Conservation (phyloP, 257 asterid genomes). For the Scutellaria minor region DNA sequence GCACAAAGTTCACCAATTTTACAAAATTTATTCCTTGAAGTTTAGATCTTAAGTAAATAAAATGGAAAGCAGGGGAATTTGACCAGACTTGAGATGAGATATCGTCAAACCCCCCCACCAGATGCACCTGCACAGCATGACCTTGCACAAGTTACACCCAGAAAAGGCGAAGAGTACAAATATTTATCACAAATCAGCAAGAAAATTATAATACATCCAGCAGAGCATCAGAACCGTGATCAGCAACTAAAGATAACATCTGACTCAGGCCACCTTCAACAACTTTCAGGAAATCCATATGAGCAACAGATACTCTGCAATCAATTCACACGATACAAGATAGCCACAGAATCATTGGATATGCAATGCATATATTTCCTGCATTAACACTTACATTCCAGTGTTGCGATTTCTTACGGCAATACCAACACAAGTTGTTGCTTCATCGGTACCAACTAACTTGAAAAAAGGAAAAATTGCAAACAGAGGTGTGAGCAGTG, state of each 20-base stretch:
- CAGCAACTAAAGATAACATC: constrained; percentile 74
- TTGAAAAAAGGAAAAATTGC: constrained; percentile 40
- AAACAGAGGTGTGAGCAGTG: constrained; percentile 30
- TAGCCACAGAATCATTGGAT: constrained; percentile 13
- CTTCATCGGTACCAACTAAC: constrained; percentile 95
- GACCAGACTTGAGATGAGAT: constrained; percentile 63
- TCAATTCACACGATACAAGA: constrained; percentile 25
- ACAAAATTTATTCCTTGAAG: constrained; percentile 31
- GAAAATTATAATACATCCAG: constrained; percentile 63
- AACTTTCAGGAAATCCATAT: constrained; percentile 76
- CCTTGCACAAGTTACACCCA: constrained; percentile 31
- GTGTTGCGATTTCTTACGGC: constrained; percentile 66
- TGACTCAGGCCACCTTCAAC: constrained; percentile 76
- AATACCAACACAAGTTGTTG: constrained; percentile 92
- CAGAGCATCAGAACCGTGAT: constrained; percentile 53
- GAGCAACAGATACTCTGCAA: constrained; percentile 86
- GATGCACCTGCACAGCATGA: constrained; percentile 77
- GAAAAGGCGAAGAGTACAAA: constrained; percentile 21
- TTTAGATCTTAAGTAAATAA: constrained; percentile 32
- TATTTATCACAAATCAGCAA: constrained; percentile 32
- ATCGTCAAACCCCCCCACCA: constrained; percentile 85
- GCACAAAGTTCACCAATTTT: constrained; percentile 49
- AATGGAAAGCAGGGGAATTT: constrained; percentile 35
- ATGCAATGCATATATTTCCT: constrained; percentile 12
- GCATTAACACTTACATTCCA: constrained; percentile 69